Conservation (phyloP, 2,329 filamentous ascomycete genomes). For the Dryadomyces quercivorus region DNA sequence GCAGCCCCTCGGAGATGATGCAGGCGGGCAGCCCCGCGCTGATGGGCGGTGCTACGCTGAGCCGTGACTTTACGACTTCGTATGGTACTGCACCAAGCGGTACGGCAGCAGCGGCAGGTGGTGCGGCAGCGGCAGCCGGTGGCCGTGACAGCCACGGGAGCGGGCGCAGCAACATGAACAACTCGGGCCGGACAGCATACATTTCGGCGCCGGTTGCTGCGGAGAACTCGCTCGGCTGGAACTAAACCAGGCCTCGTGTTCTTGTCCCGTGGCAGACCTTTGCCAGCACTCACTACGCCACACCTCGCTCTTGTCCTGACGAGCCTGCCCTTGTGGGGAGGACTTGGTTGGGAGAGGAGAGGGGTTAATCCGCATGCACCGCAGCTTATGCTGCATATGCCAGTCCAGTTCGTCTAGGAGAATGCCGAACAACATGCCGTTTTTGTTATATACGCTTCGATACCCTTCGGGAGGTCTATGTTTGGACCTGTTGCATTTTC, state of each 20-base stretch:
- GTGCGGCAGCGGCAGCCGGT: conserved; percentile 27
- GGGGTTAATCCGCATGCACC: neutral
- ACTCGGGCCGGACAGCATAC: conserved; percentile 45
- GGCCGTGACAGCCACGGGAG: conserved; percentile 48
- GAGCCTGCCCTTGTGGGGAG: neutral
- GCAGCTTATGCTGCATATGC: conserved; percentile 10
- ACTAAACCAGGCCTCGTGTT: conserved; percentile 37
- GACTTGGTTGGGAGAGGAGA: neutral
- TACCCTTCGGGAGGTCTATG: conserved; percentile 28
- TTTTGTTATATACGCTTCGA: conserved; percentile 24
- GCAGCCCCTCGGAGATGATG: conserved; percentile 44
- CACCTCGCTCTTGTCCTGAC: neutral
- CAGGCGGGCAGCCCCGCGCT: conserved; percentile 45
- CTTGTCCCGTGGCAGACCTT: neutral
- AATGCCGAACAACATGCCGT: neutral
- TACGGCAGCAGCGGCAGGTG: conserved; percentile 30
- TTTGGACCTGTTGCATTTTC: conserved; percentile 13
- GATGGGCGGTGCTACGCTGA: conserved; percentile 58
- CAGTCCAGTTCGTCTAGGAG: conserved; percentile 10
- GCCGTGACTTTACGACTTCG: conserved; percentile 38
- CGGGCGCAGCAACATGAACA: conserved; percentile 34
- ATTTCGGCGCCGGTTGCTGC: conserved; percentile 87
- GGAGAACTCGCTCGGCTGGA: conserved; percentile 93
- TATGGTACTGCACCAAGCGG: conserved; percentile 38
- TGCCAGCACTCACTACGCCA: conserved; percentile 1